A percentile compares a stretch with the other conserved stretches of the same genome.
Evolutionary conservation across 2,329 filamentous ascomycete genomes (phyloP).

Genomic region (Trichoderma oligosporum): DNA sequence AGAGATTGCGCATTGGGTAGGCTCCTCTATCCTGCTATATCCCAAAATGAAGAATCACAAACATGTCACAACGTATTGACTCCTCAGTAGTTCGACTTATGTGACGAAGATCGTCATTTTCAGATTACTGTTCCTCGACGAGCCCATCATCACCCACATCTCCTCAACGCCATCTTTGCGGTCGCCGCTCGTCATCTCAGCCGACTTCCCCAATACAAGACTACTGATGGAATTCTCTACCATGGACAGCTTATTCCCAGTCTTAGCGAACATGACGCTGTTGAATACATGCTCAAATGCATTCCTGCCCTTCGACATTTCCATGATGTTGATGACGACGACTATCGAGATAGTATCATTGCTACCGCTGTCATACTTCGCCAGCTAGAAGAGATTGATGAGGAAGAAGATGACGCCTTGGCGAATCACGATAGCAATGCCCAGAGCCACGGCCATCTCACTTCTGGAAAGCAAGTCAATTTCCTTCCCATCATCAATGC

Average conservation of each 20-base stretch:
- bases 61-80: not conserved
- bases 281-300: constrained; percentile 40
- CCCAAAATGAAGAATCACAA: not conserved
- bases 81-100: constrained; percentile 37
- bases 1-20: constrained; percentile 40
- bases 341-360: constrained; percentile 39
- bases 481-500: constrained; percentile 41
- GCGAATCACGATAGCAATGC: constrained; percentile 1
- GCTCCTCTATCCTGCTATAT: not conserved
- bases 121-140: constrained; percentile 37
- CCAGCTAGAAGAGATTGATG: constrained; percentile 41
- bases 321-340: constrained; percentile 36
- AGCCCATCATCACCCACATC: constrained; percentile 35
- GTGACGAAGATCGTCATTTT: constrained; percentile 40
- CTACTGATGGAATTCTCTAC: constrained; percentile 35
- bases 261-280: constrained; percentile 37
- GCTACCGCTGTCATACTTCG: constrained; percentile 40
- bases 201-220: constrained; percentile 38
- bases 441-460: not conserved
- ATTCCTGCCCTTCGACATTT: constrained; percentile 39
- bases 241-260: constrained; percentile 37
- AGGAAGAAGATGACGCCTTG: constrained; percentile 31
- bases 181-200: constrained; percentile 39
- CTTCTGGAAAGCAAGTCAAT: constrained; percentile 29
- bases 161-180: constrained; percentile 41